Base-by-base conservation (phyloP, 768 basidiomycete species). In the Leccinum rimulosum region DNA sequence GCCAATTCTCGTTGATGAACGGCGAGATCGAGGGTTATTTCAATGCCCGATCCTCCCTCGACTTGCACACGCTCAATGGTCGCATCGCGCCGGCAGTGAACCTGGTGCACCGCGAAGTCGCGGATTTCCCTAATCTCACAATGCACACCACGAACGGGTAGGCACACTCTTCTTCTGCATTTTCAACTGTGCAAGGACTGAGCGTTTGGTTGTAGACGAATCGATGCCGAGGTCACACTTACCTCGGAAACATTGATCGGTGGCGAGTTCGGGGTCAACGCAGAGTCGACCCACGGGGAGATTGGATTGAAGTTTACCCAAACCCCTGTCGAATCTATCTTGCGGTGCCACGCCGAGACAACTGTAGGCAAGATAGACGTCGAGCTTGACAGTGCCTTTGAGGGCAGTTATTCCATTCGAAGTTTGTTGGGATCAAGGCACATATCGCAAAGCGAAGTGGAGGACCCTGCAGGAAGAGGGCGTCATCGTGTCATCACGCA, bases 11-110 rank as follows among this genome's bases (percentile, higher is more conserved):
- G n/a, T 80, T 80, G 2, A 62, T 74, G 6, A 84, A 83, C 52
- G 77, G 76, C n/a, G 65, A 62, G 8, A 82, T 87, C 35, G 63
- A 60, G 3, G 85, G 85, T 3, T 61, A 57, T 17, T 82, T 77
- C 68, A 74, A 74, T 28, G 69, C 73, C 4, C 65, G 70, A 14
- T 68, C 74, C 1, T 69, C 69, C 3, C 70, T 86, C 28, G 50
- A 40, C 10, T 59, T 82, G 27, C 28, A 45, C 17, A 76, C 75
- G n/a, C 62, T 74, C 22, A 83, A 84, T 61, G 73, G 70, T 0
- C 65, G 50, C 4, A 79, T 87, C 60, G 52, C 66, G 4, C 73
- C 74, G 0, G 65, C 70, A 33, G 78, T 83, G 31, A 70, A 67
- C 30, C 55, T 85, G 48, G 47, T 66, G 14, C 76, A 75, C 53